A percentile compares a stretch with the other conserved stretches of the same genome.
These are phyloP conservation scores for Knoxdaviesia proteae DNA, from an alignment of 2,329 filamentous ascomycete species.

Conservation along the genomic window DNA sequence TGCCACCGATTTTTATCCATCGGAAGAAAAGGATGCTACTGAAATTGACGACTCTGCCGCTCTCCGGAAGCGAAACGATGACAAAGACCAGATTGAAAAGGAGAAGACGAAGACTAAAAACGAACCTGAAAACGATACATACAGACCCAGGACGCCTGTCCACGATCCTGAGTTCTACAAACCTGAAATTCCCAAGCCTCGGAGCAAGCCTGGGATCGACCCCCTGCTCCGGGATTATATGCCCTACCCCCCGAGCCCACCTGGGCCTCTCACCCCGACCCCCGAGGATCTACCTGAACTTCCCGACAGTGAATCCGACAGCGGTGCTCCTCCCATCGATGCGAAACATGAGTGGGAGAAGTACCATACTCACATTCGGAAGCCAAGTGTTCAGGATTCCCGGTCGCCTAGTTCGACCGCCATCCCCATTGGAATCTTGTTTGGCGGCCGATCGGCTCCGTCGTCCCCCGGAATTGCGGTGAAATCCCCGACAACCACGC, in stretches of 20 bases:
- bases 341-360: slow-evolving; percentile 8
- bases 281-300: no score
- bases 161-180: neutral
- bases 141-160: slow-evolving; percentile 21
- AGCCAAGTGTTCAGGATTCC: slow-evolving; percentile 11
- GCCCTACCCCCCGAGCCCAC: no score
- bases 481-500: no score
- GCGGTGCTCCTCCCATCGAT: no score
- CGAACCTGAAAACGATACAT: slow-evolving; percentile 35
- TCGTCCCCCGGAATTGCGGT: slow-evolving; percentile 14
- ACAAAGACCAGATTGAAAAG: slow-evolving; percentile 6
- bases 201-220: no score
- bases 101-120: slow-evolving; percentile 12
- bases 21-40: slow-evolving; percentile 9
- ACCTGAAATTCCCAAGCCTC: slow-evolving; percentile 4
- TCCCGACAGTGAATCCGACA: no score
- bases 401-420: slow-evolving; percentile 34
- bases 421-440: slow-evolving; percentile 33
- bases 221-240: no score
- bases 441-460: slow-evolving; percentile 24
- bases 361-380: slow-evolving; percentile 20
- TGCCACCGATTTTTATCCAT: slow-evolving; percentile 20
- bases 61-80: no score
- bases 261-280: no score
- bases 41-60: no score